phyloP scores from a whole-genome alignment of 441 rosid species.

The Erysimum cheiri region DNA sequence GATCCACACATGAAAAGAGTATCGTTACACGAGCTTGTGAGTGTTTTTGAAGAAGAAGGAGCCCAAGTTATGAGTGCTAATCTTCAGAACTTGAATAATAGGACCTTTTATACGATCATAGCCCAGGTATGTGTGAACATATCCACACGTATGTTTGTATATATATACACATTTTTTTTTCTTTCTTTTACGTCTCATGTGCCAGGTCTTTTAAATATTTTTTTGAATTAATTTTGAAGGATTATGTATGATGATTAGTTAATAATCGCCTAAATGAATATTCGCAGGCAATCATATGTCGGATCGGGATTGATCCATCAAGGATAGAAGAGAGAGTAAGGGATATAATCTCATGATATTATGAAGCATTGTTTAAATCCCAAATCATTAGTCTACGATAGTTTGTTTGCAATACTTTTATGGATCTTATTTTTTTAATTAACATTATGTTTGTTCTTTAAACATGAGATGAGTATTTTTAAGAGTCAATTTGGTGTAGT shows the following conservation, averaged over 20 bases:
- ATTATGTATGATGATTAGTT: no score
- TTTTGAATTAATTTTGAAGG: neutral
- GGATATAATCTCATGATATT: constrained; percentile 22
- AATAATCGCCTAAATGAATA: neutral
- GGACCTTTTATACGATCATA: constrained; percentile 33
- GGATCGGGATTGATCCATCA: constrained; percentile 47
- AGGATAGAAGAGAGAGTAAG: constrained; percentile 46
- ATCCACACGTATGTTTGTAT: neutral
- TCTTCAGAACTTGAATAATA: constrained; percentile 34
- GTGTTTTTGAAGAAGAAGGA: constrained; percentile 51
- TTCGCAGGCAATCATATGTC: constrained; percentile 47
- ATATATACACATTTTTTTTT: no score
- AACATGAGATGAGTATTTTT: no score
- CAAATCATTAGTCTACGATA: no score
- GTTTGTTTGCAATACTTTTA: no score
- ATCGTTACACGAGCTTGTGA: constrained; percentile 39
- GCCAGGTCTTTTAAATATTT: neutral
- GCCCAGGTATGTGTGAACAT: constrained; percentile 41
- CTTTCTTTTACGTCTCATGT: neutral
- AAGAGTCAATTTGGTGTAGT: no score
- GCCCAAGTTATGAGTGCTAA: constrained; percentile 45
- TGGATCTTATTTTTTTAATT: no score
- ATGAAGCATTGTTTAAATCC: no score
- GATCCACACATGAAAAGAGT: constrained; percentile 37
- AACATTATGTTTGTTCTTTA: no score